Base-by-base conservation (phyloP, 805 yeast genomes). In the Saccharomycopsis schoenii region DNA sequence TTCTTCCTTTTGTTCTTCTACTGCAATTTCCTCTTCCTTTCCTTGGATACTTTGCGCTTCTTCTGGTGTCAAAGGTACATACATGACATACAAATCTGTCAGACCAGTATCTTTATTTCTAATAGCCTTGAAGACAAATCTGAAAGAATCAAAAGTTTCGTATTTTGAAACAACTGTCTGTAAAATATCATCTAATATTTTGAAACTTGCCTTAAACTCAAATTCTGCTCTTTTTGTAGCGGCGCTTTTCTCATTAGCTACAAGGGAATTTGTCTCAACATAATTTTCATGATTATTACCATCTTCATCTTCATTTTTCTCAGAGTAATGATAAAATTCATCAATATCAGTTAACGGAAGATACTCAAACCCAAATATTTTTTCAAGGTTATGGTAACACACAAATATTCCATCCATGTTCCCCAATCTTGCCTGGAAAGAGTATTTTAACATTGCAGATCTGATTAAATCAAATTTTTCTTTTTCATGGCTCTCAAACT, bases 331-430 rank as follows among this genome's bases (percentile, higher is more conserved):
- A 63, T 80, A 75, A 9, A 83, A 75, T 60, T 77, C 73, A 70
- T 93, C 97, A 64, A 93, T 80, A 47, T 84, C 88, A 1, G 75
- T 72, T 57, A 92, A 74, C 1, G 96, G 92, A 36, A 93, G 70
- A 71, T 93, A 93, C 71, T 91, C 93, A 72, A 91, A 94, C 2
- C 97, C 99, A 72, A 93, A 89, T 67, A 92, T 81, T 56, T 83
- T 76, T 37, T 82, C 77, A 58, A 90, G 80, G 70, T 92, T 93
- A 71, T 93, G 99, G 71, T 85, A 93, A 0, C 97, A 97, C 15
- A 93, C 78, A 66, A 89, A 90, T 1, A 94, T 89, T 5, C 99
- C 99, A 72, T 92, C 97, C 98, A 94, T 93, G 67, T 88, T 84
- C 2, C 98, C 99, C 51, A 93, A 88, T 64, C 97, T 78, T 0